Percentiles rank a stretch among this genome's conserved stretches.
phyloP scores from a whole-genome alignment of 345 rosid species.

The Turritis glabra region DNA sequence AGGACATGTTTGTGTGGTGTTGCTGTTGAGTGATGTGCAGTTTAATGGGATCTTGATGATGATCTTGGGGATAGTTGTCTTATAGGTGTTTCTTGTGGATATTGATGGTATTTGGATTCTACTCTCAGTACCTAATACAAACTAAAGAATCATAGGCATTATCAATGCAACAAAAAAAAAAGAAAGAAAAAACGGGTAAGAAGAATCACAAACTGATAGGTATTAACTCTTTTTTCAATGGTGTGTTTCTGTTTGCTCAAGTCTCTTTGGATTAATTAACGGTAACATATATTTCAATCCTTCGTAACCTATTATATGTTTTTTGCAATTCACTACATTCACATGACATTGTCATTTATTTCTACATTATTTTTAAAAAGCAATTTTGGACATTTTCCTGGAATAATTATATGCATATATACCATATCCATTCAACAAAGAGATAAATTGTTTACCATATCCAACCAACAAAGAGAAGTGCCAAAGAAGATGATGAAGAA shows the following conservation, averaged over 20 bases:
- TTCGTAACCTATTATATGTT: neutral
- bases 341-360: neutral
- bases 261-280: neutral
- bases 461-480: conserved; percentile 32
- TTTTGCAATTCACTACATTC: neutral
- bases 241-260: neutral
- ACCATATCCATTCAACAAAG: conserved; percentile 33
- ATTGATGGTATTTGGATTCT: conserved; percentile 20
- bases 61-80: neutral
- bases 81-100: conserved; percentile 12
- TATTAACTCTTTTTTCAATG: neutral
- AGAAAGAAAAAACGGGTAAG: neutral
- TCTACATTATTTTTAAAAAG: neutral
- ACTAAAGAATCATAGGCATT: conserved; percentile 11
- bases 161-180: neutral
- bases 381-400: neutral
- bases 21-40: conserved; percentile 31
- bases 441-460: conserved; percentile 32
- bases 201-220: neutral
- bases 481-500: conserved; percentile 36
- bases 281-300: neutral
- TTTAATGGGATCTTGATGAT: conserved; percentile 22
- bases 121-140: conserved; percentile 14
- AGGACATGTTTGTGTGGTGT: conserved; percentile 32
- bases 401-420: conserved; percentile 1